These are phyloP conservation scores for Trichoderma koningiopsis DNA, from an alignment of 2,329 filamentous ascomycete genomes.

Conservation along the genomic window DNA sequence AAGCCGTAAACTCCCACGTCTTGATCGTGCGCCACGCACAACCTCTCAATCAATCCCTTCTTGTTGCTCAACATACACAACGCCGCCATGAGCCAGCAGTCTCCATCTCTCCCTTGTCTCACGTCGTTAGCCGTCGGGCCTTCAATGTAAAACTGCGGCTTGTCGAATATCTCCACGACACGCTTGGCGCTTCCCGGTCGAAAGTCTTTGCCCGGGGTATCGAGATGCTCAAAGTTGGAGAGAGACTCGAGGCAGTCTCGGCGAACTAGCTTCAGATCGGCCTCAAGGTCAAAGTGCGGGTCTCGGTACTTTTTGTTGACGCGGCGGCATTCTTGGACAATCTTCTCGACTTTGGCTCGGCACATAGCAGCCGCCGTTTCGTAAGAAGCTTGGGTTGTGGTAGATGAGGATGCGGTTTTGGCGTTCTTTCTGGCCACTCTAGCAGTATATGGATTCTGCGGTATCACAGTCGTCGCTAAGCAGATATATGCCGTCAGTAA, in stretches of 20 bases:
- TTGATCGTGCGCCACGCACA: slow-evolving; percentile 74
- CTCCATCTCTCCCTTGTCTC: slow-evolving; percentile 74
- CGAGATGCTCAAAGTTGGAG: slow-evolving; percentile 37
- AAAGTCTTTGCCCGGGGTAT: slow-evolving; percentile 39
- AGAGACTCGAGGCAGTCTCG: slow-evolving; percentile 54
- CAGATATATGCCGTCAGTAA: neutral
- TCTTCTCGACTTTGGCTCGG: slow-evolving; percentile 63
- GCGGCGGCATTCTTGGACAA: slow-evolving; percentile 67
- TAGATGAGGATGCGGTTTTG: slow-evolving; percentile 53
- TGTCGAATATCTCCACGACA: slow-evolving; percentile 74
- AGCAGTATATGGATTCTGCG: slow-evolving; percentile 66
- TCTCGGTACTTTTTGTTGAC: slow-evolving; percentile 86
- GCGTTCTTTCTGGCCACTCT: slow-evolving; percentile 59
- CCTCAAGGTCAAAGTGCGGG: slow-evolving; percentile 82
- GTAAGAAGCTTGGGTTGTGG: slow-evolving; percentile 67
- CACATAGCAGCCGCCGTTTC: slow-evolving; percentile 72
- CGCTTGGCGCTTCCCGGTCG: slow-evolving; percentile 63
- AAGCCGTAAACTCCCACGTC: slow-evolving; percentile 82
- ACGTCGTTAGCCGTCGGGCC: slow-evolving; percentile 77
- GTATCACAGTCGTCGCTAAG: slow-evolving; percentile 68
- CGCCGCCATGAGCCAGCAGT: slow-evolving; percentile 86
- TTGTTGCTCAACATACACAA: slow-evolving; percentile 77
- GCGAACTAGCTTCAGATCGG: slow-evolving; percentile 65
- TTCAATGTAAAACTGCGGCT: slow-evolving; percentile 75
- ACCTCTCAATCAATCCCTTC: slow-evolving; percentile 67